These are phyloP conservation scores for Ambrosia artemisiifolia DNA, from an alignment of 129 eudicot species.

Conservation along the genomic window DNA sequence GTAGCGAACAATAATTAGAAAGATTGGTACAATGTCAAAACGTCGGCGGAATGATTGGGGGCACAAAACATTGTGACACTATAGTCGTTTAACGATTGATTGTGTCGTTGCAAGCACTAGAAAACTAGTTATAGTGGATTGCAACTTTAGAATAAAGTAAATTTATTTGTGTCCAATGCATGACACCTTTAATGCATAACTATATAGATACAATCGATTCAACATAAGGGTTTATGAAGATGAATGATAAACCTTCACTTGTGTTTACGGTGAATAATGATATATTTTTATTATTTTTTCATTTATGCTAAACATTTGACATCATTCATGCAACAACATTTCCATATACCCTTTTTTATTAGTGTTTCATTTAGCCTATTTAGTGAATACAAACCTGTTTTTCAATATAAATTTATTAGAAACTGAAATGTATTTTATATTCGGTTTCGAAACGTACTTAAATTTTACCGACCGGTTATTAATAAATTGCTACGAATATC, in stretches of 20 bases:
- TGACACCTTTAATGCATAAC: neutral
- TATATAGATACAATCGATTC: neutral
- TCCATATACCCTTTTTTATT: too few species aligned
- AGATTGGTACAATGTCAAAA: neutral
- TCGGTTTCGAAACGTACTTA: neutral
- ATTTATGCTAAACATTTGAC: neutral
- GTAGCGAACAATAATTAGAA: neutral
- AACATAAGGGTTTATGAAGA: neutral
- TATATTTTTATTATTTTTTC: neutral
- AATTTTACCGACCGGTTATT: too few species aligned
- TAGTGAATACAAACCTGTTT: too few species aligned
- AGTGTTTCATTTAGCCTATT: too few species aligned
- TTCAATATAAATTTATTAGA: too few species aligned
- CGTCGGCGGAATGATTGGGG: neutral
- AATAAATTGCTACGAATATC: too few species aligned
- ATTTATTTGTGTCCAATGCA: neutral
- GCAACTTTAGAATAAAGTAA: neutral
- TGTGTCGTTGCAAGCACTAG: neutral
- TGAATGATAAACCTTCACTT: neutral
- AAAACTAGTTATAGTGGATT: neutral
- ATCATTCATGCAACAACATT: too few species aligned
- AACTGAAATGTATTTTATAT: neutral
- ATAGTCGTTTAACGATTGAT: neutral
- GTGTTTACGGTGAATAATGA: too few species aligned
- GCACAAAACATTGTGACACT: neutral